Evolutionary conservation across 805 yeast species (phyloP).

Genomic region (Wickerhamomyces mucosus): DNA sequence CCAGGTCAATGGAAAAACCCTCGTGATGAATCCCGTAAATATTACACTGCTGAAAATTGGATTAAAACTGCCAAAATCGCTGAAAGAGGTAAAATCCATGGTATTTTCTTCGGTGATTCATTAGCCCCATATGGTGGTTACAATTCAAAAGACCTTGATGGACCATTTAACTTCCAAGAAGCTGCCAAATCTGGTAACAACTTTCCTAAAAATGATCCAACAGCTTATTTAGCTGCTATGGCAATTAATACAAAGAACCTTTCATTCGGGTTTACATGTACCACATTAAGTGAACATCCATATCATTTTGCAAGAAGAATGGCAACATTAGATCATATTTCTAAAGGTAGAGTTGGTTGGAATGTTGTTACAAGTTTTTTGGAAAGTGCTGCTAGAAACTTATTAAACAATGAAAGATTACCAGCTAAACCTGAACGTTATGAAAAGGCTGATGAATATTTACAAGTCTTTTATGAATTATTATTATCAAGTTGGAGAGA

Average conservation of each 20-base stretch:
- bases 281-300: constrained; percentile 37
- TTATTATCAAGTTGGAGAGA: constrained; percentile 37
- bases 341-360: constrained; percentile 41
- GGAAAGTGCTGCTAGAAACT: constrained; percentile 35
- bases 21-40: constrained; percentile 16
- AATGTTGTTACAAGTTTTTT: constrained; percentile 35
- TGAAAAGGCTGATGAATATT: constrained; percentile 33
- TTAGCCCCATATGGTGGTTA: constrained; percentile 32
- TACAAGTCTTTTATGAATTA: constrained; percentile 32
- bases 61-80: constrained; percentile 28
- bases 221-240: constrained; percentile 29
- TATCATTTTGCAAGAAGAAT: constrained; percentile 35
- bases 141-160: constrained; percentile 19
- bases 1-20: constrained; percentile 22
- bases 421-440: constrained; percentile 36
- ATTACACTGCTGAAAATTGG: constrained; percentile 27
- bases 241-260: constrained; percentile 34
- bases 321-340: constrained; percentile 37
- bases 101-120: constrained; percentile 31
- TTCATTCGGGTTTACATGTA: constrained; percentile 33
- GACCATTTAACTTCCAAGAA: constrained; percentile 27
- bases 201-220: constrained; percentile 31
- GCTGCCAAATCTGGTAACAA: constrained; percentile 26
- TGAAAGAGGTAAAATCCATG: constrained; percentile 31
- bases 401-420: constrained; percentile 26